Percentiles rank a stretch among this genome's conserved stretches.
Conservation (phyloP, 2,329 filamentous ascomycete genomes). For the Venturia effusa region DNA sequence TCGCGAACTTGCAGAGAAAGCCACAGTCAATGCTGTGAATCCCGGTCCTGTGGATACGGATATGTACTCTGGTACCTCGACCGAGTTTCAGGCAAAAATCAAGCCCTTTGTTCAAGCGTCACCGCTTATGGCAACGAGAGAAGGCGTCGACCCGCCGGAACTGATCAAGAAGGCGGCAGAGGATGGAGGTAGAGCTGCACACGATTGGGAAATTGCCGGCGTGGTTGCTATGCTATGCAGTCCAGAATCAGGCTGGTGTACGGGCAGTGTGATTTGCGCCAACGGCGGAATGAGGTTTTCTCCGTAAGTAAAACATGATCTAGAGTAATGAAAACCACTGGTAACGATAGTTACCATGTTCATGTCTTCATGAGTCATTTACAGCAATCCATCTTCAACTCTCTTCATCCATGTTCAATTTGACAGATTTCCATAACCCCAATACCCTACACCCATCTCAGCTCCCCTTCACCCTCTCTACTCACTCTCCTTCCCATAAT, state of each 20-base stretch:
- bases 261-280: conserved; percentile 67
- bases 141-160: conserved; percentile 50
- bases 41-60: conserved; percentile 57
- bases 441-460: background rate
- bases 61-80: conserved; percentile 47
- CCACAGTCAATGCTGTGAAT: conserved; percentile 56
- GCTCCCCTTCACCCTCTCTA: background rate
- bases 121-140: conserved; percentile 51
- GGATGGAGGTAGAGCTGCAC: conserved; percentile 46
- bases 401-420: too few relatives aligned
- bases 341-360: too few relatives aligned
- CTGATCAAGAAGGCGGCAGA: conserved; percentile 32
- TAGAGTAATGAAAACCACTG: too few relatives aligned
- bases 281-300: conserved; percentile 58
- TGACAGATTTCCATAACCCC: too few relatives aligned
- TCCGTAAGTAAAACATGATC: too few relatives aligned
- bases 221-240: conserved; percentile 67
- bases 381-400: too few relatives aligned
- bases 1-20: conserved; percentile 48
- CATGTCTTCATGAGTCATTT: too few relatives aligned
- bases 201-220: conserved; percentile 61
- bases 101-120: conserved; percentile 51
- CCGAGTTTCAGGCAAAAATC: conserved; percentile 48
- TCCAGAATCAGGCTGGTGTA: conserved; percentile 64
- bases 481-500: background rate